These are phyloP conservation scores for Eudorina sp. DNA, from an alignment of 139 green algal species.

Conservation along the genomic window DNA sequence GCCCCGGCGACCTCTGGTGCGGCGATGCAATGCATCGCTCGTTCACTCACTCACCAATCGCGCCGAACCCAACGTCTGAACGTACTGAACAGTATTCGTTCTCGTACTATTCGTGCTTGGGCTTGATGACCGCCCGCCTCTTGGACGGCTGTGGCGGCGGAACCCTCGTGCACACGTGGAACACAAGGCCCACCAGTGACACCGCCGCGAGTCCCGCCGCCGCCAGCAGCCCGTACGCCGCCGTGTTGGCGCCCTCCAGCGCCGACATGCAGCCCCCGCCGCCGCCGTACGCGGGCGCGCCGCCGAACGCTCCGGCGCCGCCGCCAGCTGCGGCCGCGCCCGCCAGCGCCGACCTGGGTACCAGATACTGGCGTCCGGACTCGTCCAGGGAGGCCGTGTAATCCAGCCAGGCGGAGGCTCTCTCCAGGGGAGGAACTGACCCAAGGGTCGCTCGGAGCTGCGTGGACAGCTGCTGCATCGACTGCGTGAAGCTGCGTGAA, in stretches of 20 bases:
- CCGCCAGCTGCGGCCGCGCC: neutral
- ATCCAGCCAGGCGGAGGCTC: slow-evolving; percentile 21
- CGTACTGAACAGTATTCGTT: too few species aligned
- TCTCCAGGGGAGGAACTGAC: neutral
- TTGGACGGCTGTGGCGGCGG: neutral
- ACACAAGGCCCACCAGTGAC: neutral
- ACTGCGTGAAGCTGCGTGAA: slow-evolving; percentile 1
- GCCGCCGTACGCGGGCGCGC: neutral
- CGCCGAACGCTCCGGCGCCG: neutral
- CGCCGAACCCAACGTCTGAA: too few species aligned
- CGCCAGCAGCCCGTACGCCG: neutral
- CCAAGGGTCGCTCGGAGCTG: slow-evolving; percentile 35
- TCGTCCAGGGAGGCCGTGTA: slow-evolving; percentile 12
- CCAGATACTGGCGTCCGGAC: slow-evolving; percentile 3
- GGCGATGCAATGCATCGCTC: too few species aligned
- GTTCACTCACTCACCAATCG: too few species aligned
- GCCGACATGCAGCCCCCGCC: slow-evolving; percentile 1
- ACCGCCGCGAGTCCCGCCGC: neutral
- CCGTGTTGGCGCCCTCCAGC: neutral
- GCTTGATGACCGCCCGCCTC: neutral
- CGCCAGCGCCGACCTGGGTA: neutral
- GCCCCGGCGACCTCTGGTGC: too few species aligned
- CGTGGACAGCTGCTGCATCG: slow-evolving; percentile 30
- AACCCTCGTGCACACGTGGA: slow-evolving; percentile 40
- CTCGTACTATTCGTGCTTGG: slow-evolving; percentile 6